Base-by-base conservation (phyloP, 371 early-diverging fungal species). In the Mucor piriformis region DNA sequence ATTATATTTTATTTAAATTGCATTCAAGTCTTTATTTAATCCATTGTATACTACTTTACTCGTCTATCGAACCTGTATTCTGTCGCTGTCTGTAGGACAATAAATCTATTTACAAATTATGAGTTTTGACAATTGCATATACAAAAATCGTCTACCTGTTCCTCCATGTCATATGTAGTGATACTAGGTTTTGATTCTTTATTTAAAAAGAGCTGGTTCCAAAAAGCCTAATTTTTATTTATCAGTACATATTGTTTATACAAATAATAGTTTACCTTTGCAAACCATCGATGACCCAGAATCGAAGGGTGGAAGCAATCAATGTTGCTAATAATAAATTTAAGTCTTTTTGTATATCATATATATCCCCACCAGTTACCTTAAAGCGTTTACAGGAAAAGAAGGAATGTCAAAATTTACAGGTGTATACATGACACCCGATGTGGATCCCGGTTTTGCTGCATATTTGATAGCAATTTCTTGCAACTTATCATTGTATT, bases 241-340 rank as follows among this genome's bases (percentile, higher is more conserved):
- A 23, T 21, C 7, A 46, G 13, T 3, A 21, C 20, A 20, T 20
- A 16, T 5, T 6, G 21, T 3, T 21, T 21, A 21, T 21, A 18
- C 5, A 3, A 21, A 38, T n/a, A 15, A 15, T 6, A 18, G 18
- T 5, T 42, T 24, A 46, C 48, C 48, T 66, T 66, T 3, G 66
- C 46, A n/a, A 66, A 44, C 66, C 66, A 66, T 43, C 52, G 47
- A 42, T 66, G 66, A 0, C 66, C 66, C 18, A 50, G 43, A 2
- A 57, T 23, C 4, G 52, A 55, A 24, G 66, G 61, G 35, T 66
- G 66, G 25, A 66, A 66, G 5, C 66, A 66, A 24, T 66, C 66
- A 34, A 66, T 24, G 11, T 61, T 60, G 47, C 66, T 66, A 42
- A 25, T 15, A 5, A 42, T 10, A 25, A 38, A 27, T 23, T 18